Conservation (phyloP, 805 yeast genomes). For the Pichia deserticola region DNA sequence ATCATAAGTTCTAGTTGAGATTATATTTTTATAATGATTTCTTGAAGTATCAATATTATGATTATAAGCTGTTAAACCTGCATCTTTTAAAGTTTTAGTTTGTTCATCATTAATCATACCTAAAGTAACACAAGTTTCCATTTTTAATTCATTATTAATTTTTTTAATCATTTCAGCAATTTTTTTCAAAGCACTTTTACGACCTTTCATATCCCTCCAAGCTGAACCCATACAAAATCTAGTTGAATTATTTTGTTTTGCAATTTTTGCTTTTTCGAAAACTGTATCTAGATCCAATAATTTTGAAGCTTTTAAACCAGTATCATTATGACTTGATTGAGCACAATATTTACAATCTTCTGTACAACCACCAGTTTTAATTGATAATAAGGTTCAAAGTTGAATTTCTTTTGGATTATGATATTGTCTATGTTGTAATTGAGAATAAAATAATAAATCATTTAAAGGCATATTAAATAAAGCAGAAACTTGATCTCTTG, state of each 20-base stretch:
- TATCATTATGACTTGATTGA: slow-evolving; percentile 60
- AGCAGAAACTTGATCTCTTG: slow-evolving; percentile 48
- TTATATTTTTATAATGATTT: slow-evolving; percentile 67
- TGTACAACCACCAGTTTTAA: slow-evolving; percentile 75
- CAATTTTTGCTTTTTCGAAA: slow-evolving; percentile 52
- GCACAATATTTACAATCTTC: slow-evolving; percentile 82
- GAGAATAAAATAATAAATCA: slow-evolving; percentile 54
- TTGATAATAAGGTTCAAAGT: slow-evolving; percentile 65
- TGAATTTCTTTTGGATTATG: slow-evolving; percentile 69
- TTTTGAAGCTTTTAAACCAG: slow-evolving; percentile 67
- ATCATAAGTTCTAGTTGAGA: slow-evolving; percentile 62
- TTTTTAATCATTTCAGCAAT: slow-evolving; percentile 58
- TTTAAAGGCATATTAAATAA: slow-evolving; percentile 61
- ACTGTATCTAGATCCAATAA: slow-evolving; percentile 57
- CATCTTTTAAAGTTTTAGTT: slow-evolving; percentile 48
- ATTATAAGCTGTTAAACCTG: slow-evolving; percentile 76
- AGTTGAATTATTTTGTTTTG: slow-evolving; percentile 65
- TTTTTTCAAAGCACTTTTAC: slow-evolving; percentile 57
- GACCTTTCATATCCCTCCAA: slow-evolving; percentile 79
- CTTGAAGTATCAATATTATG: slow-evolving; percentile 77
- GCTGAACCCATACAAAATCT: slow-evolving; percentile 85
- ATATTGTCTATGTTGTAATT: slow-evolving; percentile 54
- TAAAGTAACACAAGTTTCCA: slow-evolving; percentile 75
- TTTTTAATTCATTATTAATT: slow-evolving; percentile 50
- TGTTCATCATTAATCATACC: slow-evolving; percentile 73